phyloP scores from a whole-genome alignment of 805 yeast species.

The Candida nanaspora region DNA sequence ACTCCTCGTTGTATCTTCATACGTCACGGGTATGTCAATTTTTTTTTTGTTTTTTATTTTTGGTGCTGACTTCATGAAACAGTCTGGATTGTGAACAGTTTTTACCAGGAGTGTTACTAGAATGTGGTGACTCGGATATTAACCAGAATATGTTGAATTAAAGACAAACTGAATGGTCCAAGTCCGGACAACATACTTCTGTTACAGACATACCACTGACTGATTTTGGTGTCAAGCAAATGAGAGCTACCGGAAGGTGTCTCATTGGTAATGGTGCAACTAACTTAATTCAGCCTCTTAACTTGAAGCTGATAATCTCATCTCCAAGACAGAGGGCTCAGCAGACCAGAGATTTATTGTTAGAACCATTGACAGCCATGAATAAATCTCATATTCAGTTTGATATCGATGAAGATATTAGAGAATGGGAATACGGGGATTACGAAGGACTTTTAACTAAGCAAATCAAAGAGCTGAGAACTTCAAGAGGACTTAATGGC shows the following conservation, averaged over 20 bases:
- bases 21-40: slow-evolving; percentile 52
- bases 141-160: neutral
- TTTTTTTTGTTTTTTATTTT: neutral
- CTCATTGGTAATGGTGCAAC: slow-evolving; percentile 51
- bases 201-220: slow-evolving; percentile 77
- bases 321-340: slow-evolving; percentile 82
- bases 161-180: slow-evolving; percentile 91
- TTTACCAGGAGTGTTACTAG: too few relatives aligned
- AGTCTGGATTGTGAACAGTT: too few relatives aligned
- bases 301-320: slow-evolving; percentile 57
- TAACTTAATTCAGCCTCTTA: slow-evolving; percentile 53
- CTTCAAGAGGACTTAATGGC: slow-evolving; percentile 46
- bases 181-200: slow-evolving; percentile 88
- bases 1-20: slow-evolving; percentile 66
- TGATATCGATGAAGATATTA: slow-evolving; percentile 56
- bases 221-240: slow-evolving; percentile 67
- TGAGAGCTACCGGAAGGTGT: slow-evolving; percentile 63
- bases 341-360: slow-evolving; percentile 61
- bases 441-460: slow-evolving; percentile 78
- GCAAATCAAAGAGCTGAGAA: slow-evolving; percentile 58
- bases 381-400: slow-evolving; percentile 35
- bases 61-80: too few relatives aligned
- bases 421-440: slow-evolving; percentile 97
- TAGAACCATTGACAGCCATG: slow-evolving; percentile 39
- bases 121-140: too few relatives aligned